Percentiles rank a stretch among this genome's conserved stretches.
phyloP scores from a whole-genome alignment of 768 basidiomycete genomes.

The Kondoa subrosea region DNA sequence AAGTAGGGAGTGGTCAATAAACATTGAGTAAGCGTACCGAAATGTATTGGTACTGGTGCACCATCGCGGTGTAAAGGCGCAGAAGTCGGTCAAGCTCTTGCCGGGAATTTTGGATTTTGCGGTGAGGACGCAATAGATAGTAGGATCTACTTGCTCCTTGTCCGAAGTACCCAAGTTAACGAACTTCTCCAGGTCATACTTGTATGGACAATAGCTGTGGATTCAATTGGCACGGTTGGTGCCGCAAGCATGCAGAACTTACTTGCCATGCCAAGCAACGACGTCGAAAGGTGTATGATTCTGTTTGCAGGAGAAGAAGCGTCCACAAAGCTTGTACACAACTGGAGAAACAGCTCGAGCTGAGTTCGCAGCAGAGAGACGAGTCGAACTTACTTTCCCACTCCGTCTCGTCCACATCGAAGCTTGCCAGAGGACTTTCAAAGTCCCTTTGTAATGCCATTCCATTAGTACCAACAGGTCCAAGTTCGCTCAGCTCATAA shows the following conservation, averaged over 20 bases:
- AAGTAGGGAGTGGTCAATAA: neutral
- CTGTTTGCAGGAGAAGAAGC: constrained; percentile 19
- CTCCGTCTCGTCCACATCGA: constrained; percentile 44
- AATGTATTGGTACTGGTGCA: constrained; percentile 46
- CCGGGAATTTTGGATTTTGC: constrained; percentile 46
- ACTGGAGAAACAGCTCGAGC: constrained; percentile 34
- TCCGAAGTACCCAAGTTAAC: constrained; percentile 43
- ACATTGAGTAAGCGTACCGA: neutral
- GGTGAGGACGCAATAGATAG: constrained; percentile 46
- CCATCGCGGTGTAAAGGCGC: constrained; percentile 51
- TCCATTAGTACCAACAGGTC: constrained; percentile 49
- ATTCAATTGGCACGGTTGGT: too few species aligned
- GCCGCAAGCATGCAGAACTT: constrained; percentile 35
- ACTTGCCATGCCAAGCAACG: constrained; percentile 44
- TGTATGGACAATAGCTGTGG: constrained; percentile 45
- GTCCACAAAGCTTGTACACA: constrained; percentile 37
- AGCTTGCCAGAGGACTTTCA: constrained; percentile 47
- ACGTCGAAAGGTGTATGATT: constrained; percentile 47
- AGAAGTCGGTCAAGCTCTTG: constrained; percentile 47
- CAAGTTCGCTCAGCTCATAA: constrained; percentile 48
- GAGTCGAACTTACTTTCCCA: constrained; percentile 24
- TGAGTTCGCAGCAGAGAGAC: neutral
- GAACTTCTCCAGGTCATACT: constrained; percentile 46
- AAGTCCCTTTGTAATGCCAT: constrained; percentile 53
- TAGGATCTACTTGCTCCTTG: constrained; percentile 51